These are phyloP conservation scores for Phialocephala sp. DNA, from an alignment of 2,329 filamentous ascomycete species.

Conservation along the genomic window DNA sequence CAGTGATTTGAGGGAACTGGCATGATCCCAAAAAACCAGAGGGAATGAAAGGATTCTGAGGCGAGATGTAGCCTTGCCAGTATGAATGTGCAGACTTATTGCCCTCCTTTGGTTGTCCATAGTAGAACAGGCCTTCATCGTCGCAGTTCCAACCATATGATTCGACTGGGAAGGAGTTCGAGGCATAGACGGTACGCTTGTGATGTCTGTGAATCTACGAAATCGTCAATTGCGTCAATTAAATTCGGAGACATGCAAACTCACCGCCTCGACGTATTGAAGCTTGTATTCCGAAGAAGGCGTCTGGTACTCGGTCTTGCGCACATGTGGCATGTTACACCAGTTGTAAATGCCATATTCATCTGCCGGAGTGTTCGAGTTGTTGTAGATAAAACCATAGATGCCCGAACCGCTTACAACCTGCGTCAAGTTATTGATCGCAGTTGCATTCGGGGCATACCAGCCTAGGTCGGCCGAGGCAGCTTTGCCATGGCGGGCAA, in stretches of 20 bases:
- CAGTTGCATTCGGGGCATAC: conserved; percentile 60
- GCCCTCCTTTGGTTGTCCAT: conserved; percentile 61
- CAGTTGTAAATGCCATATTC: conserved; percentile 74
- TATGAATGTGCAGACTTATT: conserved; percentile 62
- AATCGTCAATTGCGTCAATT: neutral
- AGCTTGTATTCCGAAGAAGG: conserved; percentile 64
- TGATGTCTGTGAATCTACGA: conserved; percentile 76
- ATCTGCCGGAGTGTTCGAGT: conserved; percentile 60
- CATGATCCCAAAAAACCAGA: conserved; percentile 75
- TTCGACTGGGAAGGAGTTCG: conserved; percentile 78
- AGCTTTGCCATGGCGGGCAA: conserved; percentile 28
- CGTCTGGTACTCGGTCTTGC: conserved; percentile 65
- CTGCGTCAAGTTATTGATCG: conserved; percentile 65
- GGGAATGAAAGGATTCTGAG: conserved; percentile 69
- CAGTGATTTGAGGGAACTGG: conserved; percentile 81
- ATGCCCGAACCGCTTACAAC: conserved; percentile 65
- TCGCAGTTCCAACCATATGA: conserved; percentile 75
- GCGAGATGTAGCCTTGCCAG: conserved; percentile 67
- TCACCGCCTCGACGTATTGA: conserved; percentile 76
- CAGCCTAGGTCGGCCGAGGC: conserved; percentile 48
- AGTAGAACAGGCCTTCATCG: conserved; percentile 73
- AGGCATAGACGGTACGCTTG: conserved; percentile 81
- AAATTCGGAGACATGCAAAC: conserved; percentile 35
- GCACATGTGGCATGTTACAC: conserved; percentile 88
- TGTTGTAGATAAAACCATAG: conserved; percentile 77